Percentiles rank a stretch among this genome's conserved stretches.
phyloP scores from a whole-genome alignment of 768 basidiomycete genomes.

The Agrocybe chaxingu region DNA sequence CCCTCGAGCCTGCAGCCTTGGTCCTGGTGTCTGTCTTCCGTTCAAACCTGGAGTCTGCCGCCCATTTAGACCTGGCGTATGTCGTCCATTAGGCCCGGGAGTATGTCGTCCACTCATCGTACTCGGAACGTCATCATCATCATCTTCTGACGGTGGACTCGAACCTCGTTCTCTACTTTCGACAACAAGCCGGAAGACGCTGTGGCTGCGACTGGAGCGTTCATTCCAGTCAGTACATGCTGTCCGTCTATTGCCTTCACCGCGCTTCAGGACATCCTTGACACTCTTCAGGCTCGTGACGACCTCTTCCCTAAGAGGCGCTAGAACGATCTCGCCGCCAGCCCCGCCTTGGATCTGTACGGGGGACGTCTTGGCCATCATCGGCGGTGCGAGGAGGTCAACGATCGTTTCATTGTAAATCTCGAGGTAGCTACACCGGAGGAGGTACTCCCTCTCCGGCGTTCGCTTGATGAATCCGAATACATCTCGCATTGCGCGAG shows the following conservation, averaged over 20 bases:
- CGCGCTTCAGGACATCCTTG: constrained; percentile 77
- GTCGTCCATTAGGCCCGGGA: constrained; percentile 38
- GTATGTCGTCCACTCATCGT: constrained; percentile 34
- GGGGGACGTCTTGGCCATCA: constrained; percentile 47
- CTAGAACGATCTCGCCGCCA: constrained; percentile 58
- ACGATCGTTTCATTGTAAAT: constrained; percentile 94
- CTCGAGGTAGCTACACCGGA: constrained; percentile 94
- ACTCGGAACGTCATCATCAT: constrained; percentile 36
- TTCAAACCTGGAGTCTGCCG: constrained; percentile 45
- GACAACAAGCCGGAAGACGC: constrained; percentile 89
- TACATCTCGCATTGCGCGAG: constrained; percentile 88
- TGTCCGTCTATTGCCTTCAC: constrained; percentile 84
- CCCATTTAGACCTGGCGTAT: constrained; percentile 32
- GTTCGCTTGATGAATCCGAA: constrained; percentile 81
- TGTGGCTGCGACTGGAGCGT: constrained; percentile 90
- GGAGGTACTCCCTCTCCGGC: constrained; percentile 82
- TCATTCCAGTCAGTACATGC: constrained; percentile 99
- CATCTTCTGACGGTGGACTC: constrained; percentile 26
- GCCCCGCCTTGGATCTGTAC: constrained; percentile 74
- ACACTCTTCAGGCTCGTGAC: constrained; percentile 90
- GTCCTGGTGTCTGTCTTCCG: constrained; percentile 42
- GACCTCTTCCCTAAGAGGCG: constrained; percentile 86
- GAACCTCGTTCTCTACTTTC: constrained; percentile 73
- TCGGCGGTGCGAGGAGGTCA: constrained; percentile 78
- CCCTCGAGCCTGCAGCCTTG: constrained; percentile 71